phyloP scores from a whole-genome alignment of 768 basidiomycete genomes.

The Trametes coccinea region DNA sequence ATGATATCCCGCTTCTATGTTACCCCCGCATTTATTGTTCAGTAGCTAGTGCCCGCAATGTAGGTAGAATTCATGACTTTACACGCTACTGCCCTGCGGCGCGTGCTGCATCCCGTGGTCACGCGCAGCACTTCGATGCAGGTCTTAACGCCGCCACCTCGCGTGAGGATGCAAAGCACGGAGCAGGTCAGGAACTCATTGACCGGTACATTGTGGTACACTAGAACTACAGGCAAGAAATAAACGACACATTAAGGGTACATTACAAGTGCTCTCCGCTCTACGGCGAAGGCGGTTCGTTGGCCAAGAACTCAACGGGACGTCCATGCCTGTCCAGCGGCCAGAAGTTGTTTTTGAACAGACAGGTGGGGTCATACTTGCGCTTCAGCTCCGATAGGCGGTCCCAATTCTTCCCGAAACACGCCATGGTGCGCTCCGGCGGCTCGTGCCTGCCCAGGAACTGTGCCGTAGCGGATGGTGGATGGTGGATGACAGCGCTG shows the following conservation, averaged over 20 bases:
- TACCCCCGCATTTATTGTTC: constrained; percentile 3
- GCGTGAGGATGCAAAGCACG: no score
- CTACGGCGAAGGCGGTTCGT: constrained; percentile 52
- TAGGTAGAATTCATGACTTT: constrained; percentile 3
- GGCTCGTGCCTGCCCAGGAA: constrained; percentile 75
- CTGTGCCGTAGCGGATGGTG: constrained; percentile 36
- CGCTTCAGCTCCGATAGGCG: constrained; percentile 71
- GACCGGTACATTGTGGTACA: no score
- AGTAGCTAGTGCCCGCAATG: not conserved
- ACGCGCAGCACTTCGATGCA: no score
- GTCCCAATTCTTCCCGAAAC: constrained; percentile 75
- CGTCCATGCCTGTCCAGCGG: constrained; percentile 63
- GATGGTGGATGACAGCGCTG: not conserved
- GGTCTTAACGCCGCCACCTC: no score
- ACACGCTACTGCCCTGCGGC: not conserved
- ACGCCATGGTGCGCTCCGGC: constrained; percentile 59
- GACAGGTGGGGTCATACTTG: constrained; percentile 70
- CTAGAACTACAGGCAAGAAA: no score
- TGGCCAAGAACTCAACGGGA: constrained; percentile 53
- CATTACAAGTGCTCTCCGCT: no score
- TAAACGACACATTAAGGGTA: no score
- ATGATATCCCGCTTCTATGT: constrained; percentile 15
- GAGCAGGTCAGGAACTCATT: no score
- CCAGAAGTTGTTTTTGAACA: constrained; percentile 83
- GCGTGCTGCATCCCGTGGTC: no score